Percentiles rank a stretch among this genome's conserved stretches.
Evolutionary conservation across 192 early-diverging fungal genomes (phyloP).

Genomic region (Coemansia sp.): DNA sequence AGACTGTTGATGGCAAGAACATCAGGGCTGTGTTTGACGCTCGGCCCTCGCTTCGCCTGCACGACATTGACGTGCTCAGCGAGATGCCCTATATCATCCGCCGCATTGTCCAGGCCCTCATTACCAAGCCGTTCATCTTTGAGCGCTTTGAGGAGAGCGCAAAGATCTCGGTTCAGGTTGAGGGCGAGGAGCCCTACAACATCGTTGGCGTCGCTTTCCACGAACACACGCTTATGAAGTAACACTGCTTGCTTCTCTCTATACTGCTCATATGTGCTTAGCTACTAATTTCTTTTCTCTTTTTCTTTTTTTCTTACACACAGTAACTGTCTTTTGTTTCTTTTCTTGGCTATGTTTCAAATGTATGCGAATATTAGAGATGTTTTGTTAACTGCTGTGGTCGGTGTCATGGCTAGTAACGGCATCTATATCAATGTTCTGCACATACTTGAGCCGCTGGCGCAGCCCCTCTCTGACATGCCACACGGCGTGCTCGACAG

Average conservation of each 20-base stretch:
- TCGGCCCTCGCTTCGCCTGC: slow-evolving; percentile 60
- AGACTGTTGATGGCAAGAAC: slow-evolving; percentile 66
- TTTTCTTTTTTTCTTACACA: background rate
- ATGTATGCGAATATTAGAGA: background rate
- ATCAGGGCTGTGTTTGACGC: slow-evolving; percentile 66
- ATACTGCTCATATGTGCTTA: slow-evolving; percentile 9
- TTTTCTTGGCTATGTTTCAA: background rate
- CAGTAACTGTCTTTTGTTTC: background rate
- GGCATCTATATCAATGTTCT: slow-evolving; percentile 32
- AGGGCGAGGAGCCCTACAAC: slow-evolving; percentile 64
- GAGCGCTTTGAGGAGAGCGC: slow-evolving; percentile 82
- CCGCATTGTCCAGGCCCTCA: slow-evolving; percentile 86
- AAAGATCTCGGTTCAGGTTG: slow-evolving; percentile 61
- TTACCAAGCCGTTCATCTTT: slow-evolving; percentile 91
- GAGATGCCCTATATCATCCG: slow-evolving; percentile 90
- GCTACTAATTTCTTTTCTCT: background rate
- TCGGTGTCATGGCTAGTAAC: background rate
- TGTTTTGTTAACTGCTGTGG: background rate
- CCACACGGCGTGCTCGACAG: slow-evolving; percentile 10
- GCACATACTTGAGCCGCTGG: slow-evolving; percentile 24
- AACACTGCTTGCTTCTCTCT: background rate
- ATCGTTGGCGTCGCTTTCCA: slow-evolving; percentile 74
- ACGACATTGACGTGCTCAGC: slow-evolving; percentile 86
- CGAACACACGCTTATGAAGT: slow-evolving; percentile 71
- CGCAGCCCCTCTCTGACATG: slow-evolving; percentile 21